Conservation (phyloP, 768 basidiomycete species). For the Tulasnella sp. region DNA sequence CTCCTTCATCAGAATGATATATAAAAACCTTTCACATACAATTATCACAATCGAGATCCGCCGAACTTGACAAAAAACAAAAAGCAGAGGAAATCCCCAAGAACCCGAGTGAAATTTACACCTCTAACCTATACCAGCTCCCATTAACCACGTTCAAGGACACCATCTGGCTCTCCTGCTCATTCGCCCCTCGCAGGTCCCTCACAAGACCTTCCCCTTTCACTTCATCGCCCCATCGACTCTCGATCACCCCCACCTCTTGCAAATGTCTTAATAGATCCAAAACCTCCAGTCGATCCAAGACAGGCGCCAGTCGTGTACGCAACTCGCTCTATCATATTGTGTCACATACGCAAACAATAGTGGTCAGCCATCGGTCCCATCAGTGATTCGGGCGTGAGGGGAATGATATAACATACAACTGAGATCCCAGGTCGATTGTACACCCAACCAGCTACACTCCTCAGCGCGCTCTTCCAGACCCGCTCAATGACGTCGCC, state of each 20-base stretch:
- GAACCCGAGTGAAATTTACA: too few species aligned
- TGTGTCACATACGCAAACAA: conserved; percentile 6
- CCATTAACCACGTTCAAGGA: too few species aligned
- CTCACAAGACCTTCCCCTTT: too few species aligned
- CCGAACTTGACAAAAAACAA: too few species aligned
- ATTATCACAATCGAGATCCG: too few species aligned
- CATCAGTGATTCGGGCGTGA: neutral
- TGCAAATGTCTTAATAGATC: conserved; percentile 27
- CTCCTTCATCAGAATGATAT: too few species aligned
- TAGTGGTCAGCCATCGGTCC: neutral
- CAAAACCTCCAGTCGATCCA: conserved; percentile 61
- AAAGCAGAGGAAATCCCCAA: too few species aligned
- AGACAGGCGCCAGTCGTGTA: conserved; percentile 59
- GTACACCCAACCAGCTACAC: conserved; percentile 53
- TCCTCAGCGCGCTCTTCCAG: conserved; percentile 63
- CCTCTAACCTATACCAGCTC: too few species aligned
- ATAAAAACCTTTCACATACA: too few species aligned
- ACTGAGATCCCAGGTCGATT: conserved; percentile 65
- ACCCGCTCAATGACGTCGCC: conserved; percentile 47
- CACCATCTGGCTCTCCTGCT: too few species aligned
- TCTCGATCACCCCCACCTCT: neutral
- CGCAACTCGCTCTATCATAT: conserved; percentile 60
- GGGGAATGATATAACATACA: conserved; percentile 32
- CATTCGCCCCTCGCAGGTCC: too few species aligned
- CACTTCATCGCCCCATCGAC: neutral